Conservation (phyloP, 305 asterid species). For the Fraxinus sp. region DNA sequence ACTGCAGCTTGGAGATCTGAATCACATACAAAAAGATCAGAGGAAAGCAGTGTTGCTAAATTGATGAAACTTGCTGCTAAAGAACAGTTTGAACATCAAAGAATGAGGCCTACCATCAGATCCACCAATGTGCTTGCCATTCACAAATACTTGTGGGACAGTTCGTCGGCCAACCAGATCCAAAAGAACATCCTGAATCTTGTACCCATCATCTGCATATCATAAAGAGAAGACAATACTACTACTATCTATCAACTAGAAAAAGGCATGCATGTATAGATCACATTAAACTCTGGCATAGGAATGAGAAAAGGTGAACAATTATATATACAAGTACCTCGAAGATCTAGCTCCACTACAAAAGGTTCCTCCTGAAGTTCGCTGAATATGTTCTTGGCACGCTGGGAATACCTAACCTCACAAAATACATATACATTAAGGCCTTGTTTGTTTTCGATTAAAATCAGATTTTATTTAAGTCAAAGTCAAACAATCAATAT, state of each 20-base stretch:
- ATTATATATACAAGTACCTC: constrained; percentile 43
- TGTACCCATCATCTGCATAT: constrained; percentile 69
- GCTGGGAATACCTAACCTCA: constrained; percentile 56
- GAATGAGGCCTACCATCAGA: constrained; percentile 61
- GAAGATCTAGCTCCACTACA: constrained; percentile 96
- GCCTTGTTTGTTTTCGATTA: no score
- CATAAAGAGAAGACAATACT: background rate
- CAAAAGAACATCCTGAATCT: constrained; percentile 75
- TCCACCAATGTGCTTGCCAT: constrained; percentile 95
- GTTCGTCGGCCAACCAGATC: constrained; percentile 81
- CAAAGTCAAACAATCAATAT: no score
- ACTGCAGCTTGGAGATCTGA: constrained; percentile 74
- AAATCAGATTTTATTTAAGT: no score
- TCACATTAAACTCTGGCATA: constrained; percentile 2
- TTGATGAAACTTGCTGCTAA: background rate
- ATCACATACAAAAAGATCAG: constrained; percentile 10
- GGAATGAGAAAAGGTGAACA: background rate
- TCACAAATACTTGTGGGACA: constrained; percentile 92
- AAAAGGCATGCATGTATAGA: background rate
- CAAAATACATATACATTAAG: constrained; percentile 14
- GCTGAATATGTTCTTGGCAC: constrained; percentile 60
- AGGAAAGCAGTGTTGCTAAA: background rate
- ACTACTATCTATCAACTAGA: background rate
- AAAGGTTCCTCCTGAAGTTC: constrained; percentile 75
- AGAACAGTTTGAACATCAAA: background rate